Conservation (phyloP, 1,284 basidiomycete species). For the Cutaneotrichosporon sp. region DNA sequence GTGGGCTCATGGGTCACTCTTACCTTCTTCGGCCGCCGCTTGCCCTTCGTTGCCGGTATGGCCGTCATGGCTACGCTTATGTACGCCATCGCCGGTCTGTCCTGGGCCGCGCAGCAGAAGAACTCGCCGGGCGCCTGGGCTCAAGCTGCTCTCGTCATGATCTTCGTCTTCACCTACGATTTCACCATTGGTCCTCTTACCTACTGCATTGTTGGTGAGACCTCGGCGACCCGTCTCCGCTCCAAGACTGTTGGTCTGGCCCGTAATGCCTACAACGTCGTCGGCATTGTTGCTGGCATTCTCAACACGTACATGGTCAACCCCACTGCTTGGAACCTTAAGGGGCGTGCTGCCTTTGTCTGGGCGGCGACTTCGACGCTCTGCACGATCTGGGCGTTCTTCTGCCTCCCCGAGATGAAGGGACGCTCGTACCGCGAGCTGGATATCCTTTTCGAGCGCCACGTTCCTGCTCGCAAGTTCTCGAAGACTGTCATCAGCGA, state of each 20-base stretch:
- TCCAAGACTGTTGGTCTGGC: constrained; percentile 52
- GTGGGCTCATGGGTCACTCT: constrained; percentile 43
- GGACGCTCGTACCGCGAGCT: constrained; percentile 45
- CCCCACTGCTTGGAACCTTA: constrained; percentile 26
- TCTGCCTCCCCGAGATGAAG: constrained; percentile 47
- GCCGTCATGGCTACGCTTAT: constrained; percentile 45
- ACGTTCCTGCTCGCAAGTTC: constrained; percentile 41
- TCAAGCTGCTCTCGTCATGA: constrained; percentile 22
- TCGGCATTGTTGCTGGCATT: constrained; percentile 8
- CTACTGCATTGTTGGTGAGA: constrained; percentile 48
- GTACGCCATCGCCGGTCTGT: constrained; percentile 46
- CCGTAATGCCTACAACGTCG: constrained; percentile 49
- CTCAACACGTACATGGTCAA: constrained; percentile 22
- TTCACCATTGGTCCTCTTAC: constrained; percentile 45
- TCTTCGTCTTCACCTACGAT: constrained; percentile 27
- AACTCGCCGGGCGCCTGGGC: constrained; percentile 9
- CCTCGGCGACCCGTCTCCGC: constrained; percentile 48
- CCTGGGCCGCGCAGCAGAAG: constrained; percentile 6
- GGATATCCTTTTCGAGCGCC: constrained; percentile 41
- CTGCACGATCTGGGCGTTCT: constrained; percentile 26
- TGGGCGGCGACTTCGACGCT: constrained; percentile 34
- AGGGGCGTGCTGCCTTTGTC: constrained; percentile 30
- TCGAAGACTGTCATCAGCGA: constrained; percentile 32
- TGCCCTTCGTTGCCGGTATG: constrained; percentile 51
- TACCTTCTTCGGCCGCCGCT: constrained; percentile 46